These are phyloP conservation scores for Calocera viscosa DNA, from an alignment of 768 basidiomycete genomes.

Conservation along the genomic window DNA sequence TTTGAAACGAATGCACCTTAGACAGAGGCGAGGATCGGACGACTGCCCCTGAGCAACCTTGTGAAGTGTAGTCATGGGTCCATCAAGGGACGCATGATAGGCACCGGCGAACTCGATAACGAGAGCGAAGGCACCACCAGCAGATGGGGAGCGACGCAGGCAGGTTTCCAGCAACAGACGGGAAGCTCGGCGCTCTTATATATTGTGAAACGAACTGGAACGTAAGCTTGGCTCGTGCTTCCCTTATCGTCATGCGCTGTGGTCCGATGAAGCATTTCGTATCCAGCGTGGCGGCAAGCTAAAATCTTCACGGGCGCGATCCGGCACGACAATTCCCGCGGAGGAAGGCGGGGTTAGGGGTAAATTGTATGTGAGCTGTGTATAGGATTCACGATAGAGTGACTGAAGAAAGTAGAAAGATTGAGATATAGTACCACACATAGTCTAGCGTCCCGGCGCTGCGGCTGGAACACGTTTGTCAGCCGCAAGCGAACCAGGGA, in stretches of 20 bases:
- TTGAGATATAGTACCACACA: background rate
- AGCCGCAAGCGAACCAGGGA: background rate
- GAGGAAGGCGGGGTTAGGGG: background rate
- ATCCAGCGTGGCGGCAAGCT: background rate
- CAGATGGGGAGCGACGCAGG: background rate
- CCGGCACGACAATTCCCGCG: background rate
- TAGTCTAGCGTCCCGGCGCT: background rate
- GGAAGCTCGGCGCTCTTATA: background rate
- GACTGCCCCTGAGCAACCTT: background rate
- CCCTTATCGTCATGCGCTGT: background rate
- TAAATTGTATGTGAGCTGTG: background rate
- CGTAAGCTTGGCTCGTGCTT: background rate
- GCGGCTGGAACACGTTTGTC: background rate
- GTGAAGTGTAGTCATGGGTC: background rate
- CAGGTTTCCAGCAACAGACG: background rate
- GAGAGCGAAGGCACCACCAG: background rate
- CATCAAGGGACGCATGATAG: background rate
- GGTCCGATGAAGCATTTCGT: background rate
- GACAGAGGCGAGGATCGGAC: background rate
- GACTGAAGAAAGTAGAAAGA: background rate
- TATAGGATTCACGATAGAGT: background rate
- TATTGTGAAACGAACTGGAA: background rate
- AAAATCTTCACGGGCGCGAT: background rate
- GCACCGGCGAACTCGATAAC: background rate
- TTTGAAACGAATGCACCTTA: background rate